Percentiles rank a stretch among this genome's conserved stretches.
phyloP scores from a whole-genome alignment of 495 filamentous ascomycete genomes.

The Penicillium ochrochloron region DNA sequence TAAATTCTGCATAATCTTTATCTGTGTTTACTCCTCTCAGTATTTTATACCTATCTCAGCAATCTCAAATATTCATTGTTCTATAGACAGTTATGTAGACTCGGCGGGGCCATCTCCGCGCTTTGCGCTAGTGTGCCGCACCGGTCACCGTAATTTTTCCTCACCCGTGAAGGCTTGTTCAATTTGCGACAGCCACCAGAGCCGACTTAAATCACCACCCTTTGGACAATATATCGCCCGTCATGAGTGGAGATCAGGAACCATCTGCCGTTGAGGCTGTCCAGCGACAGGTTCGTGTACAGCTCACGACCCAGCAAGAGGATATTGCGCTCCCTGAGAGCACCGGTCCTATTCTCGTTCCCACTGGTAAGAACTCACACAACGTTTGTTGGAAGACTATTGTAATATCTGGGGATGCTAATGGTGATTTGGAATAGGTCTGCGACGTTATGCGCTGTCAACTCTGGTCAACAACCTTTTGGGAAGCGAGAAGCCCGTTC shows the following conservation, averaged over 20 bases:
- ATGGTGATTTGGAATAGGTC: conserved; percentile 51
- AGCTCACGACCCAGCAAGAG: conserved; percentile 59
- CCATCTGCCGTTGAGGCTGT: conserved; percentile 34
- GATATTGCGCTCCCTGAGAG: conserved; percentile 66
- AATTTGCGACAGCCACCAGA: conserved; percentile 38
- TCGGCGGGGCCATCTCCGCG: conserved; percentile 42
- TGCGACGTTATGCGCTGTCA: conserved; percentile 89
- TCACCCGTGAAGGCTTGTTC: conserved; percentile 36
- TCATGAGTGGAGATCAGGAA: conserved; percentile 40
- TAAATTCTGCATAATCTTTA: background rate
- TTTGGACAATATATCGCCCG: conserved; percentile 20
- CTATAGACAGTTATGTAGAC: conserved; percentile 16
- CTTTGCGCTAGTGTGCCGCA: conserved; percentile 51
- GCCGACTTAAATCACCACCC: conserved; percentile 23
- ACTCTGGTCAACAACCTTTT: conserved; percentile 93
- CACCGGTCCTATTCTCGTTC: conserved; percentile 65
- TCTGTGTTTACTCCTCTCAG: background rate
- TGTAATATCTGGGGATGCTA: conserved; percentile 15
- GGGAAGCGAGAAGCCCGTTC: conserved; percentile 74
- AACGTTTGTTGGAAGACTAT: conserved; percentile 11
- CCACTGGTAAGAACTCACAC: conserved; percentile 57
- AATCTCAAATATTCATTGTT: background rate
- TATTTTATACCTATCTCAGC: background rate
- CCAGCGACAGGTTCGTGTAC: conserved; percentile 63
- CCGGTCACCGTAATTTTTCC: conserved; percentile 53